Percentiles rank a stretch among this genome's conserved stretches.
Evolutionary conservation across 768 basidiomycete species (phyloP).

Genomic region (Hydnomerulius pinastri): DNA sequence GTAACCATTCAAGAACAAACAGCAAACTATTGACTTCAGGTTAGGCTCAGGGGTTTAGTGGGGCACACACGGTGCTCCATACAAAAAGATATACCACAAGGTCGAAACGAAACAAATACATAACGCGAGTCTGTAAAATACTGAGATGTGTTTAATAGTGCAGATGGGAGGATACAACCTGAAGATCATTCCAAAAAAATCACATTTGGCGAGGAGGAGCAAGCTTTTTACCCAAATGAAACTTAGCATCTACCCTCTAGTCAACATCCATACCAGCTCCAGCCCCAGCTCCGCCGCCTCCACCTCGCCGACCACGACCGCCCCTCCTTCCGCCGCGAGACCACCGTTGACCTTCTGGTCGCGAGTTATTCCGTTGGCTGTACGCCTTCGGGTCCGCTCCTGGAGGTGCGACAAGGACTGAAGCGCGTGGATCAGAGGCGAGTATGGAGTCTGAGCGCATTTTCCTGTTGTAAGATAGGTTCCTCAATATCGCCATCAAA

Average conservation of each 20-base stretch:
- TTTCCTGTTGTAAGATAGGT: conserved; percentile 52
- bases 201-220: background rate
- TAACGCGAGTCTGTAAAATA: conserved; percentile 25
- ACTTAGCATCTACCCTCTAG: conserved; percentile 11
- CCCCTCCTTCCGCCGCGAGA: conserved; percentile 27
- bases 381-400: conserved; percentile 61
- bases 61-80: too few relatives aligned
- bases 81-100: background rate
- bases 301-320: conserved; percentile 24
- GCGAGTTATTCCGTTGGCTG: conserved; percentile 30
- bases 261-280: conserved; percentile 31
- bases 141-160: conserved; percentile 25
- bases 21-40: too few relatives aligned
- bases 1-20: too few relatives aligned
- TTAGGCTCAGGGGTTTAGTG: too few relatives aligned
- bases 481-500: background rate
- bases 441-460: conserved; percentile 82
- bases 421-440: conserved; percentile 59
- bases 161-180: conserved; percentile 14
- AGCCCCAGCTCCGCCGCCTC: conserved; percentile 14
- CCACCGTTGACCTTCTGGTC: conserved; percentile 28
- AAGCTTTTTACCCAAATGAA: conserved; percentile 8
- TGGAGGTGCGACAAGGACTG: conserved; percentile 68
- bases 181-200: conserved; percentile 9
- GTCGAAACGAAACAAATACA: conserved; percentile 19